Conservation (phyloP, 306 rosid genomes). For the Corylus heterophylla region DNA sequence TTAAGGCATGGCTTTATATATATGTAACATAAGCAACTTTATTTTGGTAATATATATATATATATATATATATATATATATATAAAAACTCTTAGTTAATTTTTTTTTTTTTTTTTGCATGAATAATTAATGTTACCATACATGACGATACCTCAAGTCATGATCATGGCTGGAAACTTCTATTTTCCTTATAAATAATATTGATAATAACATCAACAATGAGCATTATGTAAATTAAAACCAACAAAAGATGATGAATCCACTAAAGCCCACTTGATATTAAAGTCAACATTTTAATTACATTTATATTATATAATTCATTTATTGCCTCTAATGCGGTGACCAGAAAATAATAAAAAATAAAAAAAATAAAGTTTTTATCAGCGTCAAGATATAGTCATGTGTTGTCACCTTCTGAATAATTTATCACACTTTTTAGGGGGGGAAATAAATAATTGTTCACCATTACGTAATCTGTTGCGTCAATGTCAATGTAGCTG, state of each 20-base stretch:
- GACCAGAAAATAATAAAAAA: background rate
- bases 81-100: no score
- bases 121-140: no score
- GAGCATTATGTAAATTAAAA: background rate
- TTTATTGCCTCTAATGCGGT: background rate
- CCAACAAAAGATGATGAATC: background rate
- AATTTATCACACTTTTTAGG: background rate
- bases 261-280: background rate
- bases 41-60: no score
- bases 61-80: no score
- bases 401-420: background rate
- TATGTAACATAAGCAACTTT: no score
- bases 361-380: no score
- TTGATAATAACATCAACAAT: background rate
- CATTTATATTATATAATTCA: background rate
- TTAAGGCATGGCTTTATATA: no score
- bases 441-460: background rate
- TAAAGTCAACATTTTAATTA: background rate
- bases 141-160: no score
- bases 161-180: background rate
- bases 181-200: no score
- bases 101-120: no score
- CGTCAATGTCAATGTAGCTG: background rate
- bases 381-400: background rate
- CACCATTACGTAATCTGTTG: background rate